A percentile compares a stretch with the other conserved stretches of the same genome.
Evolutionary conservation across 768 basidiomycete genomes (phyloP).

Genomic region (Mycena leptocephala): DNA sequence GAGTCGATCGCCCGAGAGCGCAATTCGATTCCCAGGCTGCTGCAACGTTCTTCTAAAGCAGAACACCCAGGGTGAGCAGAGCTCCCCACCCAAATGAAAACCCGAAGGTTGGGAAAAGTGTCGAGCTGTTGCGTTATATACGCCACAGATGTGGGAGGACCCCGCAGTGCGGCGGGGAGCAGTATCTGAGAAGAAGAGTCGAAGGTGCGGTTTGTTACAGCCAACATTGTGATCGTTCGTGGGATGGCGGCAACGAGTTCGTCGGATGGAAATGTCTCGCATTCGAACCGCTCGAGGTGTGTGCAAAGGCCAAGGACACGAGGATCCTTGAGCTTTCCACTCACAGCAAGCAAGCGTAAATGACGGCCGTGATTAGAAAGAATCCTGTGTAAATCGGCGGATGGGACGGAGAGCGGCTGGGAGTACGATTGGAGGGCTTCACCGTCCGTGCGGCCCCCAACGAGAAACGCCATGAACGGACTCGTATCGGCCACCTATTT

Average conservation of each 20-base stretch:
- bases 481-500: not conserved
- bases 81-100: not conserved
- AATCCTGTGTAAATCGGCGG: not conserved
- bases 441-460: not conserved
- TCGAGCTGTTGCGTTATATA: not conserved
- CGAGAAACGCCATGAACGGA: not conserved
- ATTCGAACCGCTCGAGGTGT: slow-evolving; percentile 11
- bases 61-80: not conserved
- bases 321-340: not conserved
- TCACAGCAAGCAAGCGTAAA: not conserved
- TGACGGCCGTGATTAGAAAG: not conserved
- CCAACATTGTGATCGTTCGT: not conserved
- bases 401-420: not conserved
- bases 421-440: not conserved
- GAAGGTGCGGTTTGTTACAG: not conserved
- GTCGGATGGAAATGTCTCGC: not conserved
- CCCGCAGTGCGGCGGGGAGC: not conserved
- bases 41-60: not conserved
- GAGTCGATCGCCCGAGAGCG: not conserved
- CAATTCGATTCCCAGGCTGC: not conserved
- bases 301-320: not conserved
- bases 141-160: not conserved
- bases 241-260: not conserved
- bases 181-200: not conserved
- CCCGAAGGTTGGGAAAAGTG: not conserved